Percentiles rank a stretch among this genome's conserved stretches.
Conservation (phyloP, 768 basidiomycete species). For the Leucocoprinus sp. region DNA sequence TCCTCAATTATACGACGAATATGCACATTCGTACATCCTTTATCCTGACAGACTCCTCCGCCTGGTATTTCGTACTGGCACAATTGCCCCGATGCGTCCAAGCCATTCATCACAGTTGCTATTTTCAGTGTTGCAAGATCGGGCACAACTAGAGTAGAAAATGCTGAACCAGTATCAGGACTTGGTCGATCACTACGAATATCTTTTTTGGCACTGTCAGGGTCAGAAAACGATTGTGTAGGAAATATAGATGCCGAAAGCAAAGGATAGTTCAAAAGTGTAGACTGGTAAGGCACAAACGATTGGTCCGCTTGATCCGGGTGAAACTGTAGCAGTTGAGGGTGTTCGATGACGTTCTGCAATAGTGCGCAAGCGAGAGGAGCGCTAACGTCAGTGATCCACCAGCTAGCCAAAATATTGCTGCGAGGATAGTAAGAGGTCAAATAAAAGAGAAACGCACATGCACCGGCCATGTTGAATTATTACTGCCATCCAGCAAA, state of each 20-base stretch:
- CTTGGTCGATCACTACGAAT: background rate
- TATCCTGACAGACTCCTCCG: conserved; percentile 72
- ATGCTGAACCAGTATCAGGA: conserved; percentile 12
- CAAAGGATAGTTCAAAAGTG: conserved; percentile 21
- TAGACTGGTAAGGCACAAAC: conserved; percentile 11
- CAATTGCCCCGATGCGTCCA: conserved; percentile 47
- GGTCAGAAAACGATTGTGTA: conserved; percentile 2
- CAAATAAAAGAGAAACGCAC: conserved; percentile 55
- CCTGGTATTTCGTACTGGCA: conserved; percentile 78
- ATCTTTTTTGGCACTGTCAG: conserved; percentile 2
- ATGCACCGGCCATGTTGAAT: conserved; percentile 63
- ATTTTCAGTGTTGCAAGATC: conserved; percentile 49
- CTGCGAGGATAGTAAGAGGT: conserved; percentile 18
- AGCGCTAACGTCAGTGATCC: conserved; percentile 8
- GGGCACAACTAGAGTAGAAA: conserved; percentile 23
- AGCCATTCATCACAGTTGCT: conserved; percentile 33
- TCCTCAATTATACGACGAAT: conserved; percentile 26
- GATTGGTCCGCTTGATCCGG: background rate
- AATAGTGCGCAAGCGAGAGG: background rate
- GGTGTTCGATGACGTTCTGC: conserved; percentile 6
- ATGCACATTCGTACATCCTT: conserved; percentile 60
- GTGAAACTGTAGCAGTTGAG: conserved; percentile 13
- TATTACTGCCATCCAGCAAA: conserved; percentile 48
- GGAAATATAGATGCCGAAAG: conserved; percentile 12
- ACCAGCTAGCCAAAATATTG: conserved; percentile 5